phyloP scores from a whole-genome alignment of 2,329 filamentous ascomycete genomes.

The Pseudocercospora pini-densiflorae region DNA sequence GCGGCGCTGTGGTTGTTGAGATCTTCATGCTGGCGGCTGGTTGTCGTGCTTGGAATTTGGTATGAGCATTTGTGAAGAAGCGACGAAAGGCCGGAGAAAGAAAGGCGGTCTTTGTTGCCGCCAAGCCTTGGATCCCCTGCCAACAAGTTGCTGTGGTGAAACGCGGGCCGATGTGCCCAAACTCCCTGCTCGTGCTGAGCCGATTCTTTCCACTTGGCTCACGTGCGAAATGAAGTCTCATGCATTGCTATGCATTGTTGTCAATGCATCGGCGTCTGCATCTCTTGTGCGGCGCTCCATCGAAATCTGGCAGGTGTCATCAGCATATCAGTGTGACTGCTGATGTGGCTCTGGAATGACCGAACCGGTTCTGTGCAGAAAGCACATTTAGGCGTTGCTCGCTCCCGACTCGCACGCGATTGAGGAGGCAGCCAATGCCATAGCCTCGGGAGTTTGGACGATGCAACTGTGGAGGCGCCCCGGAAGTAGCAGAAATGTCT shows the following conservation, averaged over 20 bases:
- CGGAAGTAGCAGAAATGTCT: neutral
- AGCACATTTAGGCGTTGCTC: neutral
- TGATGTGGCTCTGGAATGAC: neutral
- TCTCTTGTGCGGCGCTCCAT: neutral
- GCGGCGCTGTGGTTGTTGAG: slow-evolving; percentile 13
- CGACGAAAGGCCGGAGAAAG: neutral
- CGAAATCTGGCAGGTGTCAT: slow-evolving; percentile 1
- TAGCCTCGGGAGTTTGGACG: neutral
- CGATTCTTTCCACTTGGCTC: neutral
- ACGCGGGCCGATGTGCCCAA: neutral
- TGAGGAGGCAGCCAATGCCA: slow-evolving; percentile 13
- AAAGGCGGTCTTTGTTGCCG: neutral
- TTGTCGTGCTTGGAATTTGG: neutral
- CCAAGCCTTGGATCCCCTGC: neutral
- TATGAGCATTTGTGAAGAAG: neutral
- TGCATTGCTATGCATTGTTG: neutral
- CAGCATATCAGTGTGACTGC: neutral
- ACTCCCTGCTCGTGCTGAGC: neutral
- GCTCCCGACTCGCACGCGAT: slow-evolving; percentile 3
- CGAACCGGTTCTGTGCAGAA: neutral
- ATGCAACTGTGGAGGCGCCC: neutral
- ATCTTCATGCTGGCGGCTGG: slow-evolving; percentile 3
- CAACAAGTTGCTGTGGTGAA: neutral
- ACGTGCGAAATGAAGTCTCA: neutral
- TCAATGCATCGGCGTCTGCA: neutral